These are phyloP conservation scores for Aureobasidium sp. DNA, from an alignment of 2,329 filamentous ascomycete genomes.

Conservation along the genomic window DNA sequence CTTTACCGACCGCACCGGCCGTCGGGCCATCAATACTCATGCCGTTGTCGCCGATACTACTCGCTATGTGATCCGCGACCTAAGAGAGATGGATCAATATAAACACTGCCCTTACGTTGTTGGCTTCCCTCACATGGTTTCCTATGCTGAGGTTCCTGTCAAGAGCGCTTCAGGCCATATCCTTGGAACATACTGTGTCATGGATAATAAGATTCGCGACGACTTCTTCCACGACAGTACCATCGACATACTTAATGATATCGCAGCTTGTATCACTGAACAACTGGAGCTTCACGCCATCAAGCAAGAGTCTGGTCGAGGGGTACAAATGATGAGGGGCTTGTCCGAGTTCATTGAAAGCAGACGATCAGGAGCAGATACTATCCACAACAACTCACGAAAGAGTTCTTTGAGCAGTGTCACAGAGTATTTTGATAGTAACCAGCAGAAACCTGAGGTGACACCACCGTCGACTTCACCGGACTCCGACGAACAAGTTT, in stretches of 20 bases:
- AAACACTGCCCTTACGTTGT: constrained; percentile 26
- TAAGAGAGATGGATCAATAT: constrained; percentile 25
- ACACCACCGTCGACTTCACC: background rate
- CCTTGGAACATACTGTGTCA: constrained; percentile 30
- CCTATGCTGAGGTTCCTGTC: constrained; percentile 30
- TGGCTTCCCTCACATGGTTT: constrained; percentile 27
- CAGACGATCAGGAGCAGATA: background rate
- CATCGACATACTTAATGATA: constrained; percentile 17
- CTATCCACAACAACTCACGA: background rate
- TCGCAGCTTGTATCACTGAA: constrained; percentile 18
- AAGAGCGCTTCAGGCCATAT: constrained; percentile 27
- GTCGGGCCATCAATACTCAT: constrained; percentile 18
- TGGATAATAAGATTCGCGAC: constrained; percentile 25
- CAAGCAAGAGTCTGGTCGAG: constrained; percentile 16
- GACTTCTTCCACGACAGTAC: constrained; percentile 18
- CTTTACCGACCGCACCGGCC: constrained; percentile 25
- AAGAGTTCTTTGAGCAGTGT: background rate
- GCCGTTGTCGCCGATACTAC: constrained; percentile 27
- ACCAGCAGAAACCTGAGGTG: background rate
- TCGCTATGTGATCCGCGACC: constrained; percentile 30
- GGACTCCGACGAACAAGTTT: background rate
- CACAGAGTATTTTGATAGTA: background rate
- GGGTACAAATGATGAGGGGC: constrained; percentile 18
- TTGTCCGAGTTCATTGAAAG: constrained; percentile 19
- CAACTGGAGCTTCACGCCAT: constrained; percentile 18